phyloP scores from a whole-genome alignment of 202 grass and related monocot species.

The Tripidium arundinaceum region DNA sequence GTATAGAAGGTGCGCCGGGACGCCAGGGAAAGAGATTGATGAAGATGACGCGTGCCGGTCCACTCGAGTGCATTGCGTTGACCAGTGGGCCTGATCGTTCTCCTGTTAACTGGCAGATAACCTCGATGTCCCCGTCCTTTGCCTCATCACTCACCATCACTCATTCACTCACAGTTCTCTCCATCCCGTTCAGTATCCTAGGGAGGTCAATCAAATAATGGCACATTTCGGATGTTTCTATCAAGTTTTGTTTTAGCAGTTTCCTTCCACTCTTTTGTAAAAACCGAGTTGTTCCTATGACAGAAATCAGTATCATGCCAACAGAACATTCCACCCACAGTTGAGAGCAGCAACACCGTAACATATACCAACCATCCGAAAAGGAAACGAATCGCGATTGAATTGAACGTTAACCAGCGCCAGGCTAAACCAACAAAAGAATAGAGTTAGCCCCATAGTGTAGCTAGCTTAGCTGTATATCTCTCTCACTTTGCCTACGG shows the following conservation, averaged over 20 bases:
- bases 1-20: too few species aligned
- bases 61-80: too few species aligned
- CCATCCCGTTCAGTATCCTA: too few species aligned
- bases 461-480: conserved; percentile 39
- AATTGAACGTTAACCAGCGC: conserved; percentile 14
- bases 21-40: background rate
- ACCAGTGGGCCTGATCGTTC: too few species aligned
- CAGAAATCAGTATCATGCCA: background rate
- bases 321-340: background rate
- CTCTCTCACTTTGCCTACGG: background rate
- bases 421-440: conserved; percentile 41
- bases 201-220: too few species aligned
- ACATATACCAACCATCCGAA: background rate
- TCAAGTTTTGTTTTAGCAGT: too few species aligned
- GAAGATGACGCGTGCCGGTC: background rate
- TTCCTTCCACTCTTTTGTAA: too few species aligned
- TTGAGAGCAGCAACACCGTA: background rate
- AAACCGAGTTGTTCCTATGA: background rate
- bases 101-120: too few species aligned
- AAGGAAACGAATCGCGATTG: background rate
- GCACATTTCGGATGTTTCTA: too few species aligned
- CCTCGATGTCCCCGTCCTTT: too few species aligned
- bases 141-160: too few species aligned
- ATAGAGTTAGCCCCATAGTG: conserved; percentile 44
- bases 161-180: too few species aligned